Percentiles rank a stretch among this genome's conserved stretches.
Conservation (phyloP, 2,329 filamentous ascomycete genomes). For the Alternaria gaisen region DNA sequence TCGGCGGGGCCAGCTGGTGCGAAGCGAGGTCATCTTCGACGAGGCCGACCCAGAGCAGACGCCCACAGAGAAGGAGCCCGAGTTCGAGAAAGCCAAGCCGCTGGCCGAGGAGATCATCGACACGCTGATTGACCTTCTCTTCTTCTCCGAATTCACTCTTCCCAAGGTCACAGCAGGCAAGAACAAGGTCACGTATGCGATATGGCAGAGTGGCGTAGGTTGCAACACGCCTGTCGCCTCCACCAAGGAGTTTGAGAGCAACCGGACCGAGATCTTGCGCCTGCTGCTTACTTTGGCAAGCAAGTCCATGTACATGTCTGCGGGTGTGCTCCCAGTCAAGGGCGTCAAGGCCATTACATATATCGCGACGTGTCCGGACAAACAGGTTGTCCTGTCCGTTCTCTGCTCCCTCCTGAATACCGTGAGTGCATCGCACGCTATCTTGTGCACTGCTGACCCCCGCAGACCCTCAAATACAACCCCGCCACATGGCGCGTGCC, state of each 20-base stretch:
- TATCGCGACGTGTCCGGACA: conserved; percentile 85
- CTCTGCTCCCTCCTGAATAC: conserved; percentile 95
- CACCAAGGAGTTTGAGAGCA: conserved; percentile 91
- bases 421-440: conserved; percentile 61
- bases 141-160: conserved; percentile 89
- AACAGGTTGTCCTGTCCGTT: conserved; percentile 88
- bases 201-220: conserved; percentile 98
- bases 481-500: conserved; percentile 92
- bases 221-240: conserved; percentile 89
- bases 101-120: conserved; percentile 93
- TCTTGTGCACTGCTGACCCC: conserved; percentile 24
- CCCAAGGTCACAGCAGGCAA: conserved; percentile 75
- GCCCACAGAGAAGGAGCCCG: conserved; percentile 60
- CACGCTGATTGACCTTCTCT: conserved; percentile 85
- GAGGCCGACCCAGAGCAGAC: conserved; percentile 67
- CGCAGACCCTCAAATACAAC: conserved; percentile 90
- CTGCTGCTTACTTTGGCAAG: conserved; percentile 86
- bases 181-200: conserved; percentile 86
- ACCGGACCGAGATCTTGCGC: conserved; percentile 87
- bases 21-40: conserved; percentile 82
- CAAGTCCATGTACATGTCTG: conserved; percentile 91
- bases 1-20: conserved; percentile 57
- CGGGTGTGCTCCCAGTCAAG: conserved; percentile 79
- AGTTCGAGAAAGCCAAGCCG: conserved; percentile 84
- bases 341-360: conserved; percentile 88